These are phyloP conservation scores for Melampsora americana DNA, from an alignment of 1,284 basidiomycete species.

Conservation along the genomic window DNA sequence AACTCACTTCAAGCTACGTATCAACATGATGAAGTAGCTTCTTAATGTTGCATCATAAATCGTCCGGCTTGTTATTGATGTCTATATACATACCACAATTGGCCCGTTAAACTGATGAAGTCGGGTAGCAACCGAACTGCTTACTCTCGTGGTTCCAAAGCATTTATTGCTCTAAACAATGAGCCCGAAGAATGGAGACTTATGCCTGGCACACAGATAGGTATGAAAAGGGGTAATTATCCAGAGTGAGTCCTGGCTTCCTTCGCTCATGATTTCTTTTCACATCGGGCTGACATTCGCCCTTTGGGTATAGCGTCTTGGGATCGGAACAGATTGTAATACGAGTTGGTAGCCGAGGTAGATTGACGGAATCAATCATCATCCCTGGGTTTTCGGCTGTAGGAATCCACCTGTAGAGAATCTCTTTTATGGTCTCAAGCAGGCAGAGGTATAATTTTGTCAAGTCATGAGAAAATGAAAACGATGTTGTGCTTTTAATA, in stretches of 20 bases:
- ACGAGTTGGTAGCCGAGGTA: neutral
- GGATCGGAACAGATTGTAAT: neutral
- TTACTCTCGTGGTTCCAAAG: slow-evolving; percentile 21
- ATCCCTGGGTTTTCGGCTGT: neutral
- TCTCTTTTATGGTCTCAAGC: too few species aligned
- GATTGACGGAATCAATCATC: neutral
- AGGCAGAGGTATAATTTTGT: too few species aligned
- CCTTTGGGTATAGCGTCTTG: neutral
- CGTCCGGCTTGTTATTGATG: too few species aligned
- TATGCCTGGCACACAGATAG: neutral
- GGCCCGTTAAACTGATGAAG: neutral
- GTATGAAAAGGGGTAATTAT: neutral
- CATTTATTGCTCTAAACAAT: slow-evolving; percentile 37
- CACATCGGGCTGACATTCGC: too few species aligned
- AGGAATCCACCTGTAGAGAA: neutral
- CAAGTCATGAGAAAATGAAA: too few species aligned
- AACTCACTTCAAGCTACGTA: too few species aligned
- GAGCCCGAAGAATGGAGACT: slow-evolving; percentile 1
- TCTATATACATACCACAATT: neutral
- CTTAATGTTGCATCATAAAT: too few species aligned
- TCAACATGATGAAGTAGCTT: too few species aligned
- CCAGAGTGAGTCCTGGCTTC: neutral
- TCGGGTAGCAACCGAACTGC: slow-evolving; percentile 22
- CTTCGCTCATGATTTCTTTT: too few species aligned
- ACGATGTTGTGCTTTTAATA: too few species aligned